These are phyloP conservation scores for Spencermartinsiella ligniputridi DNA, from an alignment of 1,139 yeast genomes.

Conservation along the genomic window DNA sequence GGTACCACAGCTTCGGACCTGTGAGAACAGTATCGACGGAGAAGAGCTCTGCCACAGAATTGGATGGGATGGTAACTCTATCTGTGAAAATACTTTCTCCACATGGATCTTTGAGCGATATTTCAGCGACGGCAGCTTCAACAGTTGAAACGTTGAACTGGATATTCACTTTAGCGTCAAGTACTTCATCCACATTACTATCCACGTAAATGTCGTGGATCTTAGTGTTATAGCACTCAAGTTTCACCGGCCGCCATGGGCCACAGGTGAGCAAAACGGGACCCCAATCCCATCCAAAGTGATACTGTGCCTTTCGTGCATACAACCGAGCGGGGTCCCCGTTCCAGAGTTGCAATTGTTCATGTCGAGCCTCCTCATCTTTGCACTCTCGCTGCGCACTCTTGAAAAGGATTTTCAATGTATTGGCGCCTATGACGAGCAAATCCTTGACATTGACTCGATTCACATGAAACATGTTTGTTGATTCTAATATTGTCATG, in stretches of 20 bases:
- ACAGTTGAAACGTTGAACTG: conserved; percentile 5
- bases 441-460: conserved; percentile 23
- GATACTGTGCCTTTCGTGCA: conserved; percentile 51
- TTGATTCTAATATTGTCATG: conserved; percentile 31
- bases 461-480: conserved; percentile 40
- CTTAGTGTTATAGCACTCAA: conserved; percentile 3
- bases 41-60: not conserved
- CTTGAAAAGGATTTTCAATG: conserved; percentile 28
- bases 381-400: conserved; percentile 27
- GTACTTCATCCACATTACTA: conserved; percentile 17
- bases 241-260: conserved; percentile 37
- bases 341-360: conserved; percentile 32
- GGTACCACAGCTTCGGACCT: conserved; percentile 40
- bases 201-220: conserved; percentile 10
- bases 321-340: conserved; percentile 43
- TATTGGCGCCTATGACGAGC: conserved; percentile 23
- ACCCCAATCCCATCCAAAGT: conserved; percentile 61
- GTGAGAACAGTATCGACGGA: conserved; percentile 3
- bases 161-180: conserved; percentile 10
- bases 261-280: conserved; percentile 47
- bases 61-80: not conserved
- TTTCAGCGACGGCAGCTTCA: not conserved
- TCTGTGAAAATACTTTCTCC: not conserved
- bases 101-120: conserved; percentile 3
- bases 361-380: conserved; percentile 25